Base-by-base conservation (phyloP, 1,139 yeast genomes). In the Diutina catenulata region DNA sequence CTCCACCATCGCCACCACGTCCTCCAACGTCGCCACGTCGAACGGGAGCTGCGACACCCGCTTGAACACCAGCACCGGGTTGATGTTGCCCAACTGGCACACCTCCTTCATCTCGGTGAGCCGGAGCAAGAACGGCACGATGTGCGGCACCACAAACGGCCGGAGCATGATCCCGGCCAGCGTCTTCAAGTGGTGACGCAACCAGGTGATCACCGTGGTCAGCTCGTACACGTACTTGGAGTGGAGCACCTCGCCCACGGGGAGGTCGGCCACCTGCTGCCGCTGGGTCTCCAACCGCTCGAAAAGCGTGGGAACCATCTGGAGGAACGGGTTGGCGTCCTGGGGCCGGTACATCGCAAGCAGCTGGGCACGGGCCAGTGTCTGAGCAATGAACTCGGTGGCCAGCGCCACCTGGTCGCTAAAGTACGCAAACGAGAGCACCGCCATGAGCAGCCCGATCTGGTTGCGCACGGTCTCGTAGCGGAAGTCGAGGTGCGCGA, bases 21-120 rank as follows among this genome's bases (percentile, higher is more conserved):
- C 50, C 8, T 62, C 63, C 18, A 80, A 51, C 33, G 66, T 55
- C 1, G 59, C 59, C 4, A 57, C 49, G 27, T 72, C 67, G 49
- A 64, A 75, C 1, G 80, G 73, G 33, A 80, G 58, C 44, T 76
- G 78, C 0, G 87, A 78, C 3, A 80, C 60, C 28, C 63, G 64
- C 37, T 70, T 64, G 50, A 80, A 72, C 3, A 72, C 59, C 2
- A 68, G 49, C 3, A 70, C 64, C 0, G 86, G 80, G 33, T 70
- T 69, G 26, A 81, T 61, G 39, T 74, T 72, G 0, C 88, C 80
- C 43, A 88, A 70, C 43, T 79, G 81, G 49, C 88, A 80, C 18
- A 86, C 87, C 46, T 91, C 97, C 45, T 87, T 79, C 63, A 83
- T 69, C 39, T 70, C 70, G 40, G 79, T 74, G 41, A 87, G 61